A percentile compares a stretch with the other conserved stretches of the same genome.
Evolutionary conservation across 345 rosid species (phyloP).

Genomic region (Balakata baccata): DNA sequence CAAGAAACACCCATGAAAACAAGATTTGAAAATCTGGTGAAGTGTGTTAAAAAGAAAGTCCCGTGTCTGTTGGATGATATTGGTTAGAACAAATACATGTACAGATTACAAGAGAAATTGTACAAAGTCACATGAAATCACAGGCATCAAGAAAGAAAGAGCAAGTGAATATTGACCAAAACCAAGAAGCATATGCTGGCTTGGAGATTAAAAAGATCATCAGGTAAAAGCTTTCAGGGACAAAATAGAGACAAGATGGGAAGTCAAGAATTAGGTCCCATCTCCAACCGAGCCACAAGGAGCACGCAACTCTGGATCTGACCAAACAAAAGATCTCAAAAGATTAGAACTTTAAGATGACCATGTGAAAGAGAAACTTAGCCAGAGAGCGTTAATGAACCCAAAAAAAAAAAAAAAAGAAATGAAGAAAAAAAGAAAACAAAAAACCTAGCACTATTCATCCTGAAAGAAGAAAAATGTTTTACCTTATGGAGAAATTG

Average conservation of each 20-base stretch:
- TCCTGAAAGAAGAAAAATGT: neutral
- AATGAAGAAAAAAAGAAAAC: neutral
- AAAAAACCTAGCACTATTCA: constrained; percentile 12
- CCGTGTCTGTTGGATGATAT: constrained; percentile 13
- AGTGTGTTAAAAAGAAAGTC: constrained; percentile 1
- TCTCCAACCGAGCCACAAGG: constrained; percentile 28
- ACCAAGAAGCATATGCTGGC: neutral
- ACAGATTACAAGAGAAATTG: neutral
- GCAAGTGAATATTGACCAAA: constrained; percentile 8
- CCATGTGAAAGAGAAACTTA: constrained; percentile 20
- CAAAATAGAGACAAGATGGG: constrained; percentile 29
- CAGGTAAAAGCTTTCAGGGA: constrained; percentile 11
- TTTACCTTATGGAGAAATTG: constrained; percentile 82
- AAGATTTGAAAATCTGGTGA: constrained; percentile 22
- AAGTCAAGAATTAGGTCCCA: constrained; percentile 34
- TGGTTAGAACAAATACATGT: constrained; percentile 16
- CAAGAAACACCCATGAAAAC: constrained; percentile 21
- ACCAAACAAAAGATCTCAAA: constrained; percentile 32
- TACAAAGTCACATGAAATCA: constrained; percentile 37
- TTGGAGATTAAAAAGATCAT: constrained; percentile 9
- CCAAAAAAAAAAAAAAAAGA: neutral
- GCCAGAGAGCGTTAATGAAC: constrained; percentile 6
- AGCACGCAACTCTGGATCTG: constrained; percentile 47
- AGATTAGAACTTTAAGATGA: constrained; percentile 16
- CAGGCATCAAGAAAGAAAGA: constrained; percentile 21